Evolutionary conservation across 2,329 filamentous ascomycete species (phyloP), one percentile per base, ranked within the genome.

Genomic region (Penicillium fuscoglaucum): DNA sequence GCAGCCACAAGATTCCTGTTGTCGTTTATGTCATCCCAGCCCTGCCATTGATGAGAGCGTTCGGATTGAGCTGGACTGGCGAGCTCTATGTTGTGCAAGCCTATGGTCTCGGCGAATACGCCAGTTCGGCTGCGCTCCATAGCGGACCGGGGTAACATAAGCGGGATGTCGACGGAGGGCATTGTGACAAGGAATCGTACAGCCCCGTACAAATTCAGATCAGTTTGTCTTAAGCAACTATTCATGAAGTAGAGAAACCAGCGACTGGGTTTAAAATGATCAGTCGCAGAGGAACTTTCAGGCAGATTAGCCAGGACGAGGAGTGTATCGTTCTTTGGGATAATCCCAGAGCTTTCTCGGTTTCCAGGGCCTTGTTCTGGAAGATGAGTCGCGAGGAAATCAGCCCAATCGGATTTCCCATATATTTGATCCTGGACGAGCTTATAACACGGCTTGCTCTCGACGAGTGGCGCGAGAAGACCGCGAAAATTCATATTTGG

Each of bases 181-280:
- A 87, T 68, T 87, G 92, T 93, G 40, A 93, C 71, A 1, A 98
- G 81, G 79, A 93, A 88, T 49, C 92, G 86, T 3, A 96, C 87
- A 19, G 87, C 83, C 3, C 93, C 93, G 70, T 91, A 93, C 29
- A 80, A 79, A 66, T 96, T 89, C 65, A 96, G 84, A 0, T 88
- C 79, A 0, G 79, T 74, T 50, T 85, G 80, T 2, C 80, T 77
- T 60, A 85, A 81, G 55, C 90, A 84, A 51, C 83, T 44, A 75
- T 78, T 65, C 87, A 78, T 67, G 51, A 71, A 89, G 78, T 57
- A 78, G 74, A 51, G 81, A 80, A 59, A 89, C 71, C 64, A 85
- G 87, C 33, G 83, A 74, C 68, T 87, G 85, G 28, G 71, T 71
- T 29, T 76, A 53, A 50, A 77, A 67, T 76, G 76, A 63, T 80